A percentile compares a stretch with the other conserved stretches of the same genome.
Evolutionary conservation across 805 yeast species (phyloP).

Genomic region (Wickerhamomyces xylosicus): DNA sequence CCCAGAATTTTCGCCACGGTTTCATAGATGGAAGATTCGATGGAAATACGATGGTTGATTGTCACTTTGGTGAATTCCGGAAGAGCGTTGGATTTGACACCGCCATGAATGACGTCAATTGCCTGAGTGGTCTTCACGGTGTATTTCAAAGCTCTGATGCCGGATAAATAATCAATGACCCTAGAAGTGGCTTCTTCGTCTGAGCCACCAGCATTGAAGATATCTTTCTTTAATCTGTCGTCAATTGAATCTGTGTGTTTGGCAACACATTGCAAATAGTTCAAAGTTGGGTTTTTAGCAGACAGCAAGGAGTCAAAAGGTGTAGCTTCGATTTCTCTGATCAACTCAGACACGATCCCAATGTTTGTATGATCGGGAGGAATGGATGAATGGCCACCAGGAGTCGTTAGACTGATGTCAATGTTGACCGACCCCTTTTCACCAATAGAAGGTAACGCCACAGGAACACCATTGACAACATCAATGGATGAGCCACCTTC

Average conservation of each 20-base stretch:
- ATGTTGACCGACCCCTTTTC: conserved; percentile 54
- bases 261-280: conserved; percentile 52
- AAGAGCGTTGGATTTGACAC: conserved; percentile 57
- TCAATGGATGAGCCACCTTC: conserved; percentile 44
- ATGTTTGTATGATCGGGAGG: conserved; percentile 71
- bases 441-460: conserved; percentile 48
- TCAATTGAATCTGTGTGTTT: conserved; percentile 26
- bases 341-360: conserved; percentile 51
- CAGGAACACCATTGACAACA: conserved; percentile 23
- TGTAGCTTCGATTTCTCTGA: conserved; percentile 42
- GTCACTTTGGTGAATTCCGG: conserved; percentile 45
- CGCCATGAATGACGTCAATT: conserved; percentile 48
- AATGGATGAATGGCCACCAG: conserved; percentile 66
- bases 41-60: conserved; percentile 39
- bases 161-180: conserved; percentile 26
- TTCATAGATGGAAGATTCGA: conserved; percentile 28
- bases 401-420: conserved; percentile 39
- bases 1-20: conserved; percentile 22
- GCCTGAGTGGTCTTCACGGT: conserved; percentile 29
- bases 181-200: conserved; percentile 25
- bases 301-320: conserved; percentile 39
- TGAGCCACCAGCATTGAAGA: conserved; percentile 23
- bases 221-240: conserved; percentile 15
- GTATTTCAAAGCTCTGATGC: conserved; percentile 34
- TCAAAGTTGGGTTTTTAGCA: conserved; percentile 42